Evolutionary conservation across 352 stramenopile genomes (phyloP).

Genomic region (Elongisporangium prolatum): DNA sequence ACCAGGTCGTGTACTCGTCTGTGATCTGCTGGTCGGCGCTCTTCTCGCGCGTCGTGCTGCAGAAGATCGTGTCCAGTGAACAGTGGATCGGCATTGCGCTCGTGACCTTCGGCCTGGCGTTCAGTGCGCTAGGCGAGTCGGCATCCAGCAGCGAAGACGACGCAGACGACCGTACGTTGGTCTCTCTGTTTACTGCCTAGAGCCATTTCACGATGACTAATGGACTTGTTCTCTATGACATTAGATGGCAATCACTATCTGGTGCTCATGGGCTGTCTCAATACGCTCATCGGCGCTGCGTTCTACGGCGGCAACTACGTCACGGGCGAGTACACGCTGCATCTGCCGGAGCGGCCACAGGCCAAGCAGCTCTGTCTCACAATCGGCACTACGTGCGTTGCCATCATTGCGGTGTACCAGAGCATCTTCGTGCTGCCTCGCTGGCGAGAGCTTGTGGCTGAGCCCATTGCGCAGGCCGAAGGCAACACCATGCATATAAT

Average conservation of each 20-base stretch:
- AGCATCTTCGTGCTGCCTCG: conserved; percentile 71
- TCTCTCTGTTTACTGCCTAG: not conserved
- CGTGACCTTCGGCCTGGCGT: conserved; percentile 79
- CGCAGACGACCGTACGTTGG: conserved; percentile 22
- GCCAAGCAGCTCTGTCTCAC: conserved; percentile 77
- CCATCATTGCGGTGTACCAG: conserved; percentile 77
- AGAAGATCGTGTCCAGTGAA: conserved; percentile 67
- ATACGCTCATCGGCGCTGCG: conserved; percentile 71
- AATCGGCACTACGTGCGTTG: conserved; percentile 66
- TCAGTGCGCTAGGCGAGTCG: conserved; percentile 73
- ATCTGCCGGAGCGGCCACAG: conserved; percentile 65
- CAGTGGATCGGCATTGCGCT: conserved; percentile 81
- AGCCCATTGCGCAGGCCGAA: conserved; percentile 71
- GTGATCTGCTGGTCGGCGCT: conserved; percentile 86
- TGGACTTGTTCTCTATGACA: not conserved
- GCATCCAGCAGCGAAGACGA: conserved; percentile 1
- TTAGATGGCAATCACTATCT: conserved; percentile 40
- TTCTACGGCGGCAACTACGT: conserved; percentile 88
- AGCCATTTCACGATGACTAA: not conserved
- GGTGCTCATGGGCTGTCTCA: conserved; percentile 83
- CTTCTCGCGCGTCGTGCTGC: conserved; percentile 69
- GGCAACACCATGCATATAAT: conserved; percentile 62
- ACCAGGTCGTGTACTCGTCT: conserved; percentile 82
- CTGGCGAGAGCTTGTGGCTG: conserved; percentile 72
- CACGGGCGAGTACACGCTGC: conserved; percentile 76